Conservation (phyloP, 208 protist genomes). For the Acanthamoeba quina region DNA sequence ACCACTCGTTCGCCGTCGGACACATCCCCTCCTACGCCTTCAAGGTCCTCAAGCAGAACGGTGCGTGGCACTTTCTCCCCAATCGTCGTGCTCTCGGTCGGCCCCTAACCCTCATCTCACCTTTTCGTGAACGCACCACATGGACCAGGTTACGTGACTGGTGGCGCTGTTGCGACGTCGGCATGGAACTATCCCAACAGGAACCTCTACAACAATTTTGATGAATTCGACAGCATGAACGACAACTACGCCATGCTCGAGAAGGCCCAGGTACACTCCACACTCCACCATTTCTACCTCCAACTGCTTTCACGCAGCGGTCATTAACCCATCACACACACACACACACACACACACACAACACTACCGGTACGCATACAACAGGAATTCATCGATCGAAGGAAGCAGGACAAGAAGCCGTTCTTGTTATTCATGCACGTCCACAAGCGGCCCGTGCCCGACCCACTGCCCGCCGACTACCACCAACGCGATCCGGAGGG, state of each 20-base stretch:
- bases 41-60: conserved; percentile 25
- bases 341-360: no score
- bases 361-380: background rate
- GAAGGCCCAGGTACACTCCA: background rate
- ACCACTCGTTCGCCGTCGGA: conserved; percentile 32
- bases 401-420: conserved; percentile 27
- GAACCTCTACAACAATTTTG: conserved; percentile 68
- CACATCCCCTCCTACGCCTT: conserved; percentile 12
- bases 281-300: no score
- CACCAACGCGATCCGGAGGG: conserved; percentile 9
- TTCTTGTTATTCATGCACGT: conserved; percentile 23
- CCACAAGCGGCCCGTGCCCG: conserved; percentile 31
- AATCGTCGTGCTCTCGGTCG: background rate
- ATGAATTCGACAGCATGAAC: conserved; percentile 65
- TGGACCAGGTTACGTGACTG: conserved; percentile 38
- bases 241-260: conserved; percentile 28
- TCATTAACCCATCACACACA: no score
- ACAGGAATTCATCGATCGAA: conserved; percentile 2
- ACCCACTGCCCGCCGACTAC: conserved; percentile 24
- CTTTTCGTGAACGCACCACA: background rate
- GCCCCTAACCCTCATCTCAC: no score
- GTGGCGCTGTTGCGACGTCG: background rate
- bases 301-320: no score
- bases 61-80: background rate
- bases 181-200: conserved; percentile 70